A percentile compares a stretch with the other conserved stretches of the same genome.
These are phyloP conservation scores for Scytalidium sp. DNA, from an alignment of 2,329 filamentous ascomycete species.

Conservation along the genomic window DNA sequence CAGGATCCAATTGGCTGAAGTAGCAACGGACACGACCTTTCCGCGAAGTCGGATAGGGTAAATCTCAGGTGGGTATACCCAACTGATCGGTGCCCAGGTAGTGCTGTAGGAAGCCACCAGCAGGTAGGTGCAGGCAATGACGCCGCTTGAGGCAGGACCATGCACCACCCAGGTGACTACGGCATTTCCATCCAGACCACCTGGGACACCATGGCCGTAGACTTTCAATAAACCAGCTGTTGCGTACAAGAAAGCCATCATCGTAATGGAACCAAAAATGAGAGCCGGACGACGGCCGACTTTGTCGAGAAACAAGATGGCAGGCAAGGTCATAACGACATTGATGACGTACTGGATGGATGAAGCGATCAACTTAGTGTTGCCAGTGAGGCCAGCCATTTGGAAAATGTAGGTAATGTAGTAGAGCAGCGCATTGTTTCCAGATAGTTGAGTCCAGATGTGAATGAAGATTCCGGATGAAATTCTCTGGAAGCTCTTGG, in stretches of 20 bases:
- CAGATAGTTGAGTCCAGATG: constrained; percentile 5
- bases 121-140: constrained; percentile 67
- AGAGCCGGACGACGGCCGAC: neutral
- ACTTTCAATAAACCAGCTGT: constrained; percentile 57
- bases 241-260: constrained; percentile 52
- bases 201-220: constrained; percentile 44
- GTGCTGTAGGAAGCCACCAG: constrained; percentile 65
- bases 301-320: constrained; percentile 4
- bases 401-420: constrained; percentile 33
- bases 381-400: constrained; percentile 30
- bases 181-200: constrained; percentile 33
- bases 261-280: neutral
- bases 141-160: constrained; percentile 53
- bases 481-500: neutral
- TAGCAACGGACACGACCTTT: constrained; percentile 68
- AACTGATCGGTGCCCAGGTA: constrained; percentile 43
- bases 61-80: constrained; percentile 61
- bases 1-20: constrained; percentile 67
- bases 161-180: constrained; percentile 52
- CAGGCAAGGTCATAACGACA: constrained; percentile 6
- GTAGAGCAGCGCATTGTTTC: constrained; percentile 19
- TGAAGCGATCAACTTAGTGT: constrained; percentile 24
- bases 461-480: constrained; percentile 5
- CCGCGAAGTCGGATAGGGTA: constrained; percentile 65
- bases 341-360: constrained; percentile 8